Evolutionary conservation across 176 grass and related monocot genomes (phyloP).

Genomic region (Elymus sibiricus): DNA sequence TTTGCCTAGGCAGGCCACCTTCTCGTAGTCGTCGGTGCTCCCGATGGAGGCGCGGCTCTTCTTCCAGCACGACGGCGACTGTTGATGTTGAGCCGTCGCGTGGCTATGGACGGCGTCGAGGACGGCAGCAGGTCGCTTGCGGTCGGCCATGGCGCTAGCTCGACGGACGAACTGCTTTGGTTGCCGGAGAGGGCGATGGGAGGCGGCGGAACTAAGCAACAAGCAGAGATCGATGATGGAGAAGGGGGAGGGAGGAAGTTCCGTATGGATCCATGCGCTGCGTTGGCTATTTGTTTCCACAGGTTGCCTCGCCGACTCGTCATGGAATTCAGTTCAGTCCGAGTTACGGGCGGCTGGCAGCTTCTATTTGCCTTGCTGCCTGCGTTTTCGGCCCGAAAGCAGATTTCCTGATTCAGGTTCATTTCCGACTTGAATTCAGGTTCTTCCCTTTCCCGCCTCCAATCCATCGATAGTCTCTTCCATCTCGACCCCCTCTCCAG

Average conservation of each 20-base stretch:
- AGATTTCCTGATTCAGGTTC: too few relatives aligned
- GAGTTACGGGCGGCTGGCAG: background rate
- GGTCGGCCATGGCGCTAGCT: background rate
- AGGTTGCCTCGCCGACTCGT: background rate
- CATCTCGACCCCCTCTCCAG: too few relatives aligned
- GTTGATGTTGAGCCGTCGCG: background rate
- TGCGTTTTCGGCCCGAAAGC: background rate
- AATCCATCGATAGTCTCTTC: too few relatives aligned
- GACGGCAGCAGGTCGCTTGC: conserved; percentile 3
- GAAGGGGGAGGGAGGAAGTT: background rate
- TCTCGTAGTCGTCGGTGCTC: background rate
- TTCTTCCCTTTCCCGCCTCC: too few relatives aligned
- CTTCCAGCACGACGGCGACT: background rate
- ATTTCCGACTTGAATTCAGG: too few relatives aligned
- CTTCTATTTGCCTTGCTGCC: background rate
- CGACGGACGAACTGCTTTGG: background rate
- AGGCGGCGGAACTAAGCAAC: too few relatives aligned
- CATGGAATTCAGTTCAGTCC: background rate
- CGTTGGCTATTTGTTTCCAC: background rate
- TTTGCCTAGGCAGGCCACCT: background rate
- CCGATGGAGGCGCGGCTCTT: background rate
- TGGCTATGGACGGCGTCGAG: background rate
- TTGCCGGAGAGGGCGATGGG: background rate
- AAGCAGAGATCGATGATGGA: too few relatives aligned
- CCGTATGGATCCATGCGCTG: too few relatives aligned